Evolutionary conservation across 73 alveolate species (phyloP).

Genomic region (Loxodes magnus): DNA sequence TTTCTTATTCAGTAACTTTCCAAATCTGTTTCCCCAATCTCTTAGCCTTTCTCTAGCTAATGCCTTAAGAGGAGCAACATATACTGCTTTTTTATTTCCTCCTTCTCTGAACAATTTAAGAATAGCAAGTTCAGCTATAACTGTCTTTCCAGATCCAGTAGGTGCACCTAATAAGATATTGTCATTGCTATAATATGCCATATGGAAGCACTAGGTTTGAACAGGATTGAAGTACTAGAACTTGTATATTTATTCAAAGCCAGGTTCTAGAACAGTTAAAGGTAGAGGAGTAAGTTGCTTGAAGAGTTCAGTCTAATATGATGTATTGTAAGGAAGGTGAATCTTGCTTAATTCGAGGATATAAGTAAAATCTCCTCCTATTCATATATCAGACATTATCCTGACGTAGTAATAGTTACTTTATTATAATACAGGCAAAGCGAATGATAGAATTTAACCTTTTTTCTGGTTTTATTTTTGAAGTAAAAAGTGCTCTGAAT

Average conservation of each 20-base stretch:
- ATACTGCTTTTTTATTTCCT: slow-evolving; percentile 75
- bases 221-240: slow-evolving; percentile 97
- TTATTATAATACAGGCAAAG: slow-evolving; percentile 86
- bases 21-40: slow-evolving; percentile 83
- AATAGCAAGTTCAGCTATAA: slow-evolving; percentile 99
- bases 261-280: slow-evolving; percentile 74
- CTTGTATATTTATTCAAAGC: slow-evolving; percentile 81
- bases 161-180: slow-evolving; percentile 98
- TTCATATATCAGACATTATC: slow-evolving; percentile 87
- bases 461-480: slow-evolving; percentile 56
- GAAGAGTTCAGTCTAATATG: slow-evolving; percentile 75
- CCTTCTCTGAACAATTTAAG: slow-evolving; percentile 62
- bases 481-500: slow-evolving; percentile 84
- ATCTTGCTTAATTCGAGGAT: not conserved
- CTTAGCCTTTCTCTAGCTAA: slow-evolving; percentile 93
- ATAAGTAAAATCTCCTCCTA: slow-evolving; percentile 28
- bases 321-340: not conserved
- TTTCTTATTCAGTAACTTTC: slow-evolving; percentile 51
- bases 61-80: slow-evolving; percentile 98
- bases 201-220: slow-evolving; percentile 91
- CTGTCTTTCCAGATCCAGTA: slow-evolving; percentile 98
- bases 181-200: slow-evolving; percentile 43
- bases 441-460: slow-evolving; percentile 57
- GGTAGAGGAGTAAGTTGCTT: slow-evolving; percentile 96
- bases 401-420: slow-evolving; percentile 54